Evolutionary conservation across 176 grass and related monocot genomes (phyloP).

Genomic region (Eragrostis curvula): DNA sequence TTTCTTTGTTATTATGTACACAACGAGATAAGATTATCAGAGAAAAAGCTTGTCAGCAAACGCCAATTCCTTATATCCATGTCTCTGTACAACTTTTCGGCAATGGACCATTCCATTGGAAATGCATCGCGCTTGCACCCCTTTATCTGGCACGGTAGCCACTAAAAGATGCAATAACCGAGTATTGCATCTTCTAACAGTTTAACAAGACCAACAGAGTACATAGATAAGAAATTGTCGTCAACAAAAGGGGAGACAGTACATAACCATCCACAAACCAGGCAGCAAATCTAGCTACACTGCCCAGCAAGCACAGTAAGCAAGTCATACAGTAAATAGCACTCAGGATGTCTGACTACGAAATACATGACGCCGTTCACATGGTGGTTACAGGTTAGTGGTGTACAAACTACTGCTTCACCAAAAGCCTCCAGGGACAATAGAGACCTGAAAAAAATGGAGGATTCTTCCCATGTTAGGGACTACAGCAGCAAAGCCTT

Average conservation of each 20-base stretch:
- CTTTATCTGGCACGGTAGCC: not conserved
- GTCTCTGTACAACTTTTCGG: not conserved
- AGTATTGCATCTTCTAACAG: not conserved
- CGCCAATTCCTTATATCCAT: not conserved
- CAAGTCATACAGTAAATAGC: slow-evolving; percentile 43
- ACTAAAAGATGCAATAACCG: not conserved
- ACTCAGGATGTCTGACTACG: slow-evolving; percentile 36
- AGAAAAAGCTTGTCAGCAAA: not conserved
- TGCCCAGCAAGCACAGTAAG: slow-evolving; percentile 41
- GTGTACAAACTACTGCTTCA: slow-evolving; percentile 46
- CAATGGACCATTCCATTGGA: not conserved
- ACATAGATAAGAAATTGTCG: slow-evolving; percentile 6
- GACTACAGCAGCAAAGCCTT: not conserved
- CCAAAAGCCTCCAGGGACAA: slow-evolving; percentile 20
- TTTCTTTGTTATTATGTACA: too few relatives aligned
- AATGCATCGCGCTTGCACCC: not conserved
- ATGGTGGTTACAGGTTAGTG: slow-evolving; percentile 35
- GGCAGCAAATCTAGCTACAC: slow-evolving; percentile 38
- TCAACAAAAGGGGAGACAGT: not conserved
- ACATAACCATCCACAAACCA: slow-evolving; percentile 36
- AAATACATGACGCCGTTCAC: slow-evolving; percentile 32
- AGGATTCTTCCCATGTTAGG: slow-evolving; percentile 22
- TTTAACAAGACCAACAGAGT: not conserved
- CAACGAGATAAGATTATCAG: not conserved
- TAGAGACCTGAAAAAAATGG: slow-evolving; percentile 26